Percentiles rank a stretch among this genome's conserved stretches.
Conservation (phyloP, 1,284 basidiomycete genomes). For the Pseudomicrostroma phylloplanum region DNA sequence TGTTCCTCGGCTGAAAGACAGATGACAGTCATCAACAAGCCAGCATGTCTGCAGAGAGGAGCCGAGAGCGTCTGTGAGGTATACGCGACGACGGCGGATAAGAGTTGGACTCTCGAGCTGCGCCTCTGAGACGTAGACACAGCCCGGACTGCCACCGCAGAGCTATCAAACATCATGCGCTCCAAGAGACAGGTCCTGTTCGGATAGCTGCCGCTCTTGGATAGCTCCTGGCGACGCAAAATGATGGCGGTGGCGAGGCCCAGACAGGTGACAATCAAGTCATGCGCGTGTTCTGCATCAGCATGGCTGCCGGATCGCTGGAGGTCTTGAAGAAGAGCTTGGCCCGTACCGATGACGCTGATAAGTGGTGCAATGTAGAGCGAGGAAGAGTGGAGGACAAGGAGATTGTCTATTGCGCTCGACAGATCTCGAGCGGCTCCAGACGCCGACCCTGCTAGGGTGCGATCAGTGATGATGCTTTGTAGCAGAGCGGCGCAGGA, state of each 20-base stretch:
- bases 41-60: slow-evolving; percentile 30
- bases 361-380: slow-evolving; percentile 70
- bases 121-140: slow-evolving; percentile 17
- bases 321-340: slow-evolving; percentile 60
- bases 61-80: slow-evolving; percentile 26
- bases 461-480: slow-evolving; percentile 62
- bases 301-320: slow-evolving; percentile 62
- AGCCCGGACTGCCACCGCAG: slow-evolving; percentile 25
- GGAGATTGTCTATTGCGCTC: slow-evolving; percentile 61
- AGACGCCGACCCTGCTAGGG: neutral
- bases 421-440: slow-evolving; percentile 44
- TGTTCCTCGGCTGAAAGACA: slow-evolving; percentile 24
- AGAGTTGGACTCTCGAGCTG: slow-evolving; percentile 26
- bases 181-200: slow-evolving; percentile 29
- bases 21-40: slow-evolving; percentile 31
- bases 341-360: slow-evolving; percentile 61
- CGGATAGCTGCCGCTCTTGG: slow-evolving; percentile 14
- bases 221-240: slow-evolving; percentile 21
- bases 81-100: slow-evolving; percentile 26
- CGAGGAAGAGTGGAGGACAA: slow-evolving; percentile 65
- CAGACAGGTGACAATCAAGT: slow-evolving; percentile 64
- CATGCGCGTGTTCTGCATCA: slow-evolving; percentile 65
- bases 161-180: slow-evolving; percentile 30
- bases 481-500: slow-evolving; percentile 64
- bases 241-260: slow-evolving; percentile 54